Conservation (phyloP, 176 grass and related monocot genomes). For the Coix lacrymajobi region DNA sequence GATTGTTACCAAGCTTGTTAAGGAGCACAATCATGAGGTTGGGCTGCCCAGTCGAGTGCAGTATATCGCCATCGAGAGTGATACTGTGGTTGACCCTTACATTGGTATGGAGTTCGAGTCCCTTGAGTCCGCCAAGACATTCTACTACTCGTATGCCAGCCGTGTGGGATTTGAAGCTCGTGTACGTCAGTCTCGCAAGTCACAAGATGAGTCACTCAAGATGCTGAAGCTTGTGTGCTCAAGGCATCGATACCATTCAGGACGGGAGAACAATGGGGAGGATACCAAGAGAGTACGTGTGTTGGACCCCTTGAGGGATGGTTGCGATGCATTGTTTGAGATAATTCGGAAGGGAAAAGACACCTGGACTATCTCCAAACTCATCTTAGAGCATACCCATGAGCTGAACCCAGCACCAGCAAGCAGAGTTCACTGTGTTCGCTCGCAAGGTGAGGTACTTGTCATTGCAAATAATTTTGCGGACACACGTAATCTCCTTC, state of each 20-base stretch:
- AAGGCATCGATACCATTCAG: conserved; percentile 82
- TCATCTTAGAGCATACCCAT: conserved; percentile 84
- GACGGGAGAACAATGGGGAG: conserved; percentile 57
- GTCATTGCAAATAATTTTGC: conserved; percentile 95
- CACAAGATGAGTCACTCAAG: conserved; percentile 84
- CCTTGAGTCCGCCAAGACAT: conserved; percentile 74
- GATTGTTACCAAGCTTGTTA: conserved; percentile 91
- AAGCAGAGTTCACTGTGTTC: conserved; percentile 75
- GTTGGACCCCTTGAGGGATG: conserved; percentile 46
- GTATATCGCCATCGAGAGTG: conserved; percentile 69
- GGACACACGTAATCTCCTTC: conserved; percentile 84
- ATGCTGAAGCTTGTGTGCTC: conserved; percentile 99
- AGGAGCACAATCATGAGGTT: conserved; percentile 92
- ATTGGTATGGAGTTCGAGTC: conserved; percentile 85
- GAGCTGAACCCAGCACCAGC: conserved; percentile 51
- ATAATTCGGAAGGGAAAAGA: conserved; percentile 83
- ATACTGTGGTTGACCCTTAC: conserved; percentile 61
- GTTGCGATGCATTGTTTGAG: conserved; percentile 86
- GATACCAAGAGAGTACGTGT: conserved; percentile 47
- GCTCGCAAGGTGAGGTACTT: conserved; percentile 90
- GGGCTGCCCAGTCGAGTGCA: conserved; percentile 67
- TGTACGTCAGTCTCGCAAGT: conserved; percentile 77
- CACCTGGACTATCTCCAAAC: conserved; percentile 76
- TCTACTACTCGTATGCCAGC: conserved; percentile 81
- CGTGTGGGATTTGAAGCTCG: conserved; percentile 85